Base-by-base conservation (phyloP, 1,139 yeast species). In the Yamadazyma mexicana region DNA sequence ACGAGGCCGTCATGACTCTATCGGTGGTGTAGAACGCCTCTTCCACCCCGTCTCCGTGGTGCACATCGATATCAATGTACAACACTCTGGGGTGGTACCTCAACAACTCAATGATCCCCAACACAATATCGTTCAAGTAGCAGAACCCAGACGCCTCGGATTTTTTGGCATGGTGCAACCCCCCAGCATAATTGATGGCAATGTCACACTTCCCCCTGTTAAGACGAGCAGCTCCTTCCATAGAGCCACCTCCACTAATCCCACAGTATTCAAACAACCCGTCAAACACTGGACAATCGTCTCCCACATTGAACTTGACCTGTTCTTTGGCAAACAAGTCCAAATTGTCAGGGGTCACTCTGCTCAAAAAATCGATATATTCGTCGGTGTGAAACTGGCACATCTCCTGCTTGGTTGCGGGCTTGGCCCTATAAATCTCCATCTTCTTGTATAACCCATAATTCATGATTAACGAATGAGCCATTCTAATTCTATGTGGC, bases 321-420 rank as follows among this genome's bases (percentile, higher is more conserved):
- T 88, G 95, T 62, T 92, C 98, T 59, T 89, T 89, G 53, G 87
- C 82, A 61, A 89, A 91, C 74, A 85, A 66, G 47, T 91, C 97
- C 64, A 91, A 75, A 61, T 91, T 91, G 59, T 92, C 98, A 2
- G 98, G 98, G 4, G 96, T 84, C 23, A 89, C 97, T 42, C 98
- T 75, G 37, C 95, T 85, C 50, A 92, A 69, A 59, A 92, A 92
- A 64, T 92, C 98, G 49, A 92, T 87, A 61, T 92, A 92, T 61
- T 92, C 98, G 64, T 92, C 98, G 3, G 98, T 89, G 61, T 92
- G 98, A 62, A 92, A 91, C 65, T 92, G 98, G 56, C 97, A 89
- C 97, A 92, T 91, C 59, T 92, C 98, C 64, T 91, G 97, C 59
- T 89, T 87, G 23, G 98, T 91, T 31, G 98, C 98, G 0, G 98